A percentile compares a stretch with the other conserved stretches of the same genome.
phyloP scores from a whole-genome alignment of 2,329 filamentous ascomycete genomes.

The Rhynchosporium agropyri region DNA sequence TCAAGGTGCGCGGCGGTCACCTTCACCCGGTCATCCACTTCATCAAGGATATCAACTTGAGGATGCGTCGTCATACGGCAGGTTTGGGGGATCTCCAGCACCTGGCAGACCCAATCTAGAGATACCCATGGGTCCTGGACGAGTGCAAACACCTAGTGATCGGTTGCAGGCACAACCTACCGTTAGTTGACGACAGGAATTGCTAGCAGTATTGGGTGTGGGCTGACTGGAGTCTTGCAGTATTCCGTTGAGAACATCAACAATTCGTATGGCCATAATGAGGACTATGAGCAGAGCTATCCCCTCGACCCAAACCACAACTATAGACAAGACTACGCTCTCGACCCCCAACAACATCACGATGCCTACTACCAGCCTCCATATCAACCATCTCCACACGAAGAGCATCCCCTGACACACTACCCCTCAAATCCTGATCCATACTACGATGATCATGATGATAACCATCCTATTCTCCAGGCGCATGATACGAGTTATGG shows the following conservation, averaged over 20 bases:
- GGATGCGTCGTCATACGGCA: conserved; percentile 50
- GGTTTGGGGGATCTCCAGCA: conserved; percentile 32
- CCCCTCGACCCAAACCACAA: conserved; percentile 50
- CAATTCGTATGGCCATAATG: conserved; percentile 63
- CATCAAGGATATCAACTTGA: conserved; percentile 80
- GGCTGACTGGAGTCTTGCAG: conserved; percentile 44
- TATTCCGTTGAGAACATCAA: conserved; percentile 72
- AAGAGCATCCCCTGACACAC: conserved; percentile 39
- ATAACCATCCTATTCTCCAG: conserved; percentile 76
- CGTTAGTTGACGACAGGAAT: conserved; percentile 53
- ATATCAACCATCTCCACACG: conserved; percentile 63
- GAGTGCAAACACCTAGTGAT: conserved; percentile 67
- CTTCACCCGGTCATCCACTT: conserved; percentile 75
- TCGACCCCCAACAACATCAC: conserved; percentile 84
- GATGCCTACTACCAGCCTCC: conserved; percentile 84
- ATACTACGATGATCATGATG: conserved; percentile 62
- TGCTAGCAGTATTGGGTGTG: not conserved
- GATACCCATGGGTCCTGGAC: conserved; percentile 66
- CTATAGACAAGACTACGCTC: conserved; percentile 67
- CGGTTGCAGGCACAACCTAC: conserved; percentile 82
- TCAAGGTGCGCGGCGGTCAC: conserved; percentile 56
- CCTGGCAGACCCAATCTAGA: conserved; percentile 57
- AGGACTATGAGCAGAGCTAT: conserved; percentile 58
- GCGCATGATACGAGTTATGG: conserved; percentile 52
- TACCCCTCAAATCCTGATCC: conserved; percentile 31